phyloP scores from a whole-genome alignment of 495 filamentous ascomycete species.

The Ramalina intermedia region DNA sequence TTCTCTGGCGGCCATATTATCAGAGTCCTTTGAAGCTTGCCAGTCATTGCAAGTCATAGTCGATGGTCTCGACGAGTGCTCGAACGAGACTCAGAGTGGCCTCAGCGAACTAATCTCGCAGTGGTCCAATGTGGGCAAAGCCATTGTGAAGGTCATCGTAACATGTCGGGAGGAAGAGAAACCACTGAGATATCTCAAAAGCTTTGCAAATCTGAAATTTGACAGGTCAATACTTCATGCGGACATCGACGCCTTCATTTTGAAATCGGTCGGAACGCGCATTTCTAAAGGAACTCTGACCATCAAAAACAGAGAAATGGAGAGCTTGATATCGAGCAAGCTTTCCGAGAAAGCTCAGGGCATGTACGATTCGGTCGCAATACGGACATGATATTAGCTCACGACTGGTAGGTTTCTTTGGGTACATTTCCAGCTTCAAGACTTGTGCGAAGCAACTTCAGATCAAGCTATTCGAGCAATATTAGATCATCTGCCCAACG shows the following conservation, averaged over 20 bases:
- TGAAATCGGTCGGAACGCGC: constrained; percentile 5
- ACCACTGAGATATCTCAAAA: not conserved
- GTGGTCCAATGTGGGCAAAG: not conserved
- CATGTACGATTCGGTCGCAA: constrained; percentile 18
- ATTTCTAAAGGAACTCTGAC: constrained; percentile 8
- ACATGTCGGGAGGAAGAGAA: constrained; percentile 8
- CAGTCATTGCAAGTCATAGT: constrained; percentile 4
- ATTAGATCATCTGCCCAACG: constrained; percentile 13
- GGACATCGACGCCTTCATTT: constrained; percentile 13
- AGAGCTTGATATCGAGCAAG: constrained; percentile 5
- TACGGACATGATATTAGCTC: not conserved
- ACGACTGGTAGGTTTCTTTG: constrained; percentile 16
- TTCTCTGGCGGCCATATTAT: constrained; percentile 2
- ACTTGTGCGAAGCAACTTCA: constrained; percentile 17
- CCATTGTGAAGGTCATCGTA: constrained; percentile 10
- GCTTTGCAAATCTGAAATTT: constrained; percentile 1
- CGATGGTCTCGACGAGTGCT: constrained; percentile 18
- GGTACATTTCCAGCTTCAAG: constrained; percentile 18
- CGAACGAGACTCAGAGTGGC: not conserved
- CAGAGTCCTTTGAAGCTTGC: not conserved
- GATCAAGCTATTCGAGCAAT: constrained; percentile 9
- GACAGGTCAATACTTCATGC: not conserved
- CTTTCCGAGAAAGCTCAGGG: constrained; percentile 13
- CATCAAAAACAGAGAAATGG: constrained; percentile 4
- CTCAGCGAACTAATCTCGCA: not conserved